These are phyloP conservation scores for Tolypocladium endophyticum DNA, from an alignment of 2,329 filamentous ascomycete species.

Conservation along the genomic window DNA sequence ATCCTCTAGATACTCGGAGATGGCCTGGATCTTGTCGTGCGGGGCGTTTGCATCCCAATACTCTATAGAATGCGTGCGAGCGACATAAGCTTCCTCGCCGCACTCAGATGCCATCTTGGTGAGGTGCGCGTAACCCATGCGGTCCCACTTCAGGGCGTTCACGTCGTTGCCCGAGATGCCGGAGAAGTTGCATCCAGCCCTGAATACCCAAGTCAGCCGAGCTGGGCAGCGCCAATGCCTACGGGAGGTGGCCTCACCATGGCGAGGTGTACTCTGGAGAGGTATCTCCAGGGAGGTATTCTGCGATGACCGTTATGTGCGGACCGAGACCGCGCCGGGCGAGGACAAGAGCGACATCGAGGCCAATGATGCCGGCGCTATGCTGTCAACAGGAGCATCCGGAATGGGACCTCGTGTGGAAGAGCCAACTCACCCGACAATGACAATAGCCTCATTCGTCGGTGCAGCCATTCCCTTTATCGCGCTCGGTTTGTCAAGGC, in stretches of 20 bases:
- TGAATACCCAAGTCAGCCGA: not conserved
- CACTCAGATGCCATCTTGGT: slow-evolving; percentile 18
- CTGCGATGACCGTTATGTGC: slow-evolving; percentile 25
- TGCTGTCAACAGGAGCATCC: not conserved
- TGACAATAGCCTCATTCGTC: slow-evolving; percentile 9
- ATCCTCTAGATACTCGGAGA: slow-evolving; percentile 29
- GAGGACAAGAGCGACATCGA: slow-evolving; percentile 26
- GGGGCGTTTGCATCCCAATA: slow-evolving; percentile 28
- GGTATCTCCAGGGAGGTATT: slow-evolving; percentile 29
- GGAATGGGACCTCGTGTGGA: not conserved
- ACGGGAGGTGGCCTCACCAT: slow-evolving; percentile 15
- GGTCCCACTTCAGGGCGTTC: slow-evolving; percentile 31
- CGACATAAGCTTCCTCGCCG: slow-evolving; percentile 21
- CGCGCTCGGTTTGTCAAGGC: not conserved
- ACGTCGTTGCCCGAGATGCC: slow-evolving; percentile 29
- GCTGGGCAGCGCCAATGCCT: not conserved
- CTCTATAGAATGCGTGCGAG: slow-evolving; percentile 26
- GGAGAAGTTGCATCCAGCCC: slow-evolving; percentile 34
- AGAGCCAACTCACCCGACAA: slow-evolving; percentile 10
- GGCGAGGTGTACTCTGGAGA: slow-evolving; percentile 28
- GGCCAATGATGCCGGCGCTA: slow-evolving; percentile 27
- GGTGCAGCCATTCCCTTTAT: not conserved
- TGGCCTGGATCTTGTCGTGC: slow-evolving; percentile 26
- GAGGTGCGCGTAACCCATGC: slow-evolving; percentile 26
- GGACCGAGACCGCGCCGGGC: slow-evolving; percentile 20